phyloP scores from a whole-genome alignment of 2,329 filamentous ascomycete species.

The Botryotinia calthae region DNA sequence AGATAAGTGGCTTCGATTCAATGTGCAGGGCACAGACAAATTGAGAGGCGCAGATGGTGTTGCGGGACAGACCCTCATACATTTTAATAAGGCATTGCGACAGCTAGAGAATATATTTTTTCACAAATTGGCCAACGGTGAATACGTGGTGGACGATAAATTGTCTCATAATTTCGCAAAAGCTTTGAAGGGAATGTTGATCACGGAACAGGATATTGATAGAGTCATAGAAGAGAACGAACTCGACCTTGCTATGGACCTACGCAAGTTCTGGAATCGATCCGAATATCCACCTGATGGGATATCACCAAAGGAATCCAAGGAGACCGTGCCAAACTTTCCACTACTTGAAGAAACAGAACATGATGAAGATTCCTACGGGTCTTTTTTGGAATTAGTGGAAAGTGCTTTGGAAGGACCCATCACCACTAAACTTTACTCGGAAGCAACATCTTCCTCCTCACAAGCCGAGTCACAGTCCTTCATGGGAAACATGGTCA shows the following conservation, averaged over 20 bases:
- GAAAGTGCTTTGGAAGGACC: neutral
- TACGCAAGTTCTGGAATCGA: neutral
- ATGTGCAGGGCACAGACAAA: neutral
- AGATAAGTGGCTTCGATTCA: slow-evolving; percentile 17
- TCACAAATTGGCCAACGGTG: neutral
- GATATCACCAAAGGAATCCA: neutral
- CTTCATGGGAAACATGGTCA: too few species aligned
- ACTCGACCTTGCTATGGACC: neutral
- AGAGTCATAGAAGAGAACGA: neutral
- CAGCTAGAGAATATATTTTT: neutral
- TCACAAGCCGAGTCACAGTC: neutral
- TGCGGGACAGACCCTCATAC: slow-evolving; percentile 3
- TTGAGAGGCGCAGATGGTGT: neutral
- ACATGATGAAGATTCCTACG: neutral
- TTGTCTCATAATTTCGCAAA: neutral
- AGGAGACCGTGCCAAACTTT: neutral
- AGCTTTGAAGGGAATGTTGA: neutral
- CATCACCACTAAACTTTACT: neutral
- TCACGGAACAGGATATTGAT: neutral
- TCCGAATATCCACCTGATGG: neutral
- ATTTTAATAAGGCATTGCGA: slow-evolving; percentile 2
- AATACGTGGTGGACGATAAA: slow-evolving; percentile 2
- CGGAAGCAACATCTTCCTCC: neutral
- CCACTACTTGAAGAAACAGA: neutral
- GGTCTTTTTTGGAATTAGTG: neutral